phyloP scores from a whole-genome alignment of 1,284 basidiomycete genomes.

The Apiotrichum veenhuisii region DNA sequence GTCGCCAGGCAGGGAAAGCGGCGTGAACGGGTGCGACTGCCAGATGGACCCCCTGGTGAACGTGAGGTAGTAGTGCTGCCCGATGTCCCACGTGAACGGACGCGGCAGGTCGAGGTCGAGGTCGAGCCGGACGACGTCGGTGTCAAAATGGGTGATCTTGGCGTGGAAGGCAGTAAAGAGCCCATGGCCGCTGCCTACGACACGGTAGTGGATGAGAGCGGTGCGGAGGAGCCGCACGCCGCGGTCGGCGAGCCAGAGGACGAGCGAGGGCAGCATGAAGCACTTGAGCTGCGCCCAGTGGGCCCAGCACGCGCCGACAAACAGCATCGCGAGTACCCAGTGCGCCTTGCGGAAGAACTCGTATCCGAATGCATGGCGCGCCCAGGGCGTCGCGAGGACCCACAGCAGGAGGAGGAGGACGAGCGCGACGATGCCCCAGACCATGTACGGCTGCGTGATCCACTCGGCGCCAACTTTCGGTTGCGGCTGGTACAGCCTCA shows the following conservation, averaged over 20 bases:
- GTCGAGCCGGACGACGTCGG: constrained; percentile 29
- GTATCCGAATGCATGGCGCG: constrained; percentile 28
- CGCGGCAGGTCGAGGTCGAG: constrained; percentile 20
- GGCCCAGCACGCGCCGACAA: constrained; percentile 35
- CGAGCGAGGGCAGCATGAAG: constrained; percentile 32
- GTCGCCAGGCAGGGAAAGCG: constrained; percentile 25
- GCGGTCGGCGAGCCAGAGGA: constrained; percentile 32
- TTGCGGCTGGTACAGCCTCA: constrained; percentile 34
- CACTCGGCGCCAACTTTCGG: constrained; percentile 23
- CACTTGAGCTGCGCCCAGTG: constrained; percentile 34
- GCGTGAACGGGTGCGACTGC: constrained; percentile 40
- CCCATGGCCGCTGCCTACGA: constrained; percentile 27
- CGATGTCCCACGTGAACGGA: constrained; percentile 18
- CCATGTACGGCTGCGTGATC: constrained; percentile 33
- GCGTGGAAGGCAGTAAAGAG: constrained; percentile 26
- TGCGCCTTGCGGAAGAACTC: constrained; percentile 38
- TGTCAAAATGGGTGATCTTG: constrained; percentile 20
- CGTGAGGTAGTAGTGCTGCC: constrained; percentile 37
- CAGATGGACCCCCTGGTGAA: constrained; percentile 30
- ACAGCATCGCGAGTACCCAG: constrained; percentile 35
- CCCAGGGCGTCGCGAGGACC: constrained; percentile 23
- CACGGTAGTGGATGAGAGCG: constrained; percentile 29
- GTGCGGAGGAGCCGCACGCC: constrained; percentile 26
- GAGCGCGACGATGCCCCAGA: constrained; percentile 34
- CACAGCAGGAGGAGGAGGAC: constrained; percentile 29